Conservation (phyloP, 495 filamentous ascomycete genomes). For the Aspergillus wentii region DNA sequence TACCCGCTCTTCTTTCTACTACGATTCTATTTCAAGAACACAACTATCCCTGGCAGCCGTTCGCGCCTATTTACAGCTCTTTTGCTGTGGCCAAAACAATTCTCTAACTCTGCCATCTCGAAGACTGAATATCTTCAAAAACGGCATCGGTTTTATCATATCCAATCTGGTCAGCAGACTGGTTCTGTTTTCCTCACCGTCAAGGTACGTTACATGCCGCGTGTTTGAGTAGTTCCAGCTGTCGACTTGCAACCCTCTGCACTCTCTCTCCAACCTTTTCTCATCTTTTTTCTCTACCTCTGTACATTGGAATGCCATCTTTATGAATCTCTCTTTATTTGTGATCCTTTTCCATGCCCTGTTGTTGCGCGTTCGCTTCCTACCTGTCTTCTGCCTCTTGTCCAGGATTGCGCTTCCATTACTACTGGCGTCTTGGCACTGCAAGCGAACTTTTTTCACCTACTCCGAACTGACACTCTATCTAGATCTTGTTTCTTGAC, state of each 20-base stretch:
- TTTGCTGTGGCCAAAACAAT: conserved; percentile 8
- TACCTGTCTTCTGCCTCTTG: conserved; percentile 9
- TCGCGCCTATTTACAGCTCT: conserved; percentile 15
- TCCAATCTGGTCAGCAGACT: not conserved
- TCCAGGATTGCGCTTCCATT: conserved; percentile 24
- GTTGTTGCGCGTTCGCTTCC: conserved; percentile 7
- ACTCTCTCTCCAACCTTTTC: too few relatives aligned
- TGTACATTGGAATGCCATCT: too few relatives aligned
- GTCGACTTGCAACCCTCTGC: too few relatives aligned
- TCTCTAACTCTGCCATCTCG: not conserved
- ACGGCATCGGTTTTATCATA: too few relatives aligned
- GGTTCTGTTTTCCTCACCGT: conserved; percentile 1
- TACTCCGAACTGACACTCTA: conserved; percentile 19
- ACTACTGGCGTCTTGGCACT: conserved; percentile 38
- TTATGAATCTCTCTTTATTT: conserved; percentile 1
- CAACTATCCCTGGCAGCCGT: conserved; percentile 35
- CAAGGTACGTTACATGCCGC: conserved; percentile 18
- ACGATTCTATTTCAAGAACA: conserved; percentile 25
- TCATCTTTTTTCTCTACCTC: too few relatives aligned
- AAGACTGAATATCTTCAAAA: too few relatives aligned
- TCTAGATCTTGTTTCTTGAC: conserved; percentile 21
- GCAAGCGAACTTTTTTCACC: conserved; percentile 34
- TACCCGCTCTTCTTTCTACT: conserved; percentile 14
- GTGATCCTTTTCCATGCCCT: conserved; percentile 6
- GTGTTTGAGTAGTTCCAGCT: not conserved